Percentiles rank a stretch among this genome's conserved stretches.
These are phyloP conservation scores for Starmerella powellii DNA, from an alignment of 805 yeast species.

Conservation along the genomic window DNA sequence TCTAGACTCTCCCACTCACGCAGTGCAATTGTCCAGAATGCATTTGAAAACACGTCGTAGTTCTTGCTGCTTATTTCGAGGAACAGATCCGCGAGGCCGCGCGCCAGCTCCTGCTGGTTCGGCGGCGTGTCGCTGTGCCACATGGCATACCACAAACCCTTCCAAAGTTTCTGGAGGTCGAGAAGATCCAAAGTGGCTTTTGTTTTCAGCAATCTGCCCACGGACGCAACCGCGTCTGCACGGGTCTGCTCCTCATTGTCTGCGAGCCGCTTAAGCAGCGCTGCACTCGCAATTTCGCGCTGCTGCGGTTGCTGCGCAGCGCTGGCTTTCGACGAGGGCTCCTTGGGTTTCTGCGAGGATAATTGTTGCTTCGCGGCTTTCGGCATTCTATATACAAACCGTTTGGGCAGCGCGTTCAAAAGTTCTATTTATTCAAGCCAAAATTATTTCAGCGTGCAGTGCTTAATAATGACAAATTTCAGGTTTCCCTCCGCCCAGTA, in stretches of 20 bases:
- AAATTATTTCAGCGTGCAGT: too few species aligned
- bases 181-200: conserved; percentile 32
- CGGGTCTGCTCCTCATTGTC: conserved; percentile 44
- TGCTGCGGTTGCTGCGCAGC: background rate
- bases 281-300: conserved; percentile 7
- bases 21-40: conserved; percentile 70
- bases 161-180: conserved; percentile 81
- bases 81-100: conserved; percentile 47
- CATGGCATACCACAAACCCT: conserved; percentile 89
- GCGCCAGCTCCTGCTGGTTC: conserved; percentile 79
- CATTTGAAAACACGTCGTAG: conserved; percentile 44
- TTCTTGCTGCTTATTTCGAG: conserved; percentile 30
- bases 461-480: too few species aligned
- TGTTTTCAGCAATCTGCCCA: conserved; percentile 45
- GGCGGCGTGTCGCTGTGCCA: conserved; percentile 93
- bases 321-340: too few species aligned
- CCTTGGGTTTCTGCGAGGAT: background rate
- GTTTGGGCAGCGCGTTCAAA: too few species aligned
- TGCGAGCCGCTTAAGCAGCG: conserved; percentile 19
- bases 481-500: too few species aligned
- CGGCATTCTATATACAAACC: background rate
- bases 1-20: conserved; percentile 80
- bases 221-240: conserved; percentile 56
- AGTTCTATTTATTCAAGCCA: too few species aligned
- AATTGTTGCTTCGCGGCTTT: conserved; percentile 2